phyloP scores from a whole-genome alignment of 305 asterid genomes.

The Rubia peregrina region DNA sequence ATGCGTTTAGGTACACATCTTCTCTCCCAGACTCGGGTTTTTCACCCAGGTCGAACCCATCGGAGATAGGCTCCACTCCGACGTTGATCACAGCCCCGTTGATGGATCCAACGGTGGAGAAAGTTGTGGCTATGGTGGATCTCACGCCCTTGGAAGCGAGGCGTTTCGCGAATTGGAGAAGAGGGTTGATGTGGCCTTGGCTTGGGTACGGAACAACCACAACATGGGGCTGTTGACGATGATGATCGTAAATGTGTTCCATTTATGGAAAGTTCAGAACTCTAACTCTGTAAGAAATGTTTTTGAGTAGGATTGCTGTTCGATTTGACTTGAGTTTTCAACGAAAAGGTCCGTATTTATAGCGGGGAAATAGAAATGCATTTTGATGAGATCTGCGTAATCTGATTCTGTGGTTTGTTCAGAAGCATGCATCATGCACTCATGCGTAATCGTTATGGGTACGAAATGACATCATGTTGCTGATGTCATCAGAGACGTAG shows the following conservation, averaged over 20 bases:
- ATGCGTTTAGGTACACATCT: conserved; percentile 27
- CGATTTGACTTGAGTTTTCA: not conserved
- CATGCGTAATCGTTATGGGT: not conserved
- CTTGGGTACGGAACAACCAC: conserved; percentile 49
- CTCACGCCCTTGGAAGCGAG: conserved; percentile 44
- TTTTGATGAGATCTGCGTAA: not conserved
- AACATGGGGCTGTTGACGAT: conserved; percentile 24
- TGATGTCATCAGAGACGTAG: not conserved
- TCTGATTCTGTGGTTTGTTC: not conserved
- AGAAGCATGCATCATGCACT: not conserved
- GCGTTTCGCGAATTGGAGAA: conserved; percentile 62
- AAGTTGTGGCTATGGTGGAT: conserved; percentile 52
- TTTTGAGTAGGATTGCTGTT: not conserved
- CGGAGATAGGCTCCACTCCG: conserved; percentile 47
- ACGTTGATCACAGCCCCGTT: conserved; percentile 18
- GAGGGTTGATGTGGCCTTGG: conserved; percentile 73
- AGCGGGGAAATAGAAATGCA: not conserved
- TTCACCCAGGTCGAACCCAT: conserved; percentile 39
- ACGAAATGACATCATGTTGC: not conserved
- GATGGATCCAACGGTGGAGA: conserved; percentile 35
- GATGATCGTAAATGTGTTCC: not conserved
- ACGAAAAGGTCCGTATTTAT: not conserved
- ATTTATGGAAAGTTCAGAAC: conserved; percentile 6
- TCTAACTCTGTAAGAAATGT: not conserved
- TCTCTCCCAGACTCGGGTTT: conserved; percentile 21